A percentile compares a stretch with the other conserved stretches of the same genome.
phyloP scores from a whole-genome alignment of 2,329 filamentous ascomycete species.

The Cladophialophora bantiana region DNA sequence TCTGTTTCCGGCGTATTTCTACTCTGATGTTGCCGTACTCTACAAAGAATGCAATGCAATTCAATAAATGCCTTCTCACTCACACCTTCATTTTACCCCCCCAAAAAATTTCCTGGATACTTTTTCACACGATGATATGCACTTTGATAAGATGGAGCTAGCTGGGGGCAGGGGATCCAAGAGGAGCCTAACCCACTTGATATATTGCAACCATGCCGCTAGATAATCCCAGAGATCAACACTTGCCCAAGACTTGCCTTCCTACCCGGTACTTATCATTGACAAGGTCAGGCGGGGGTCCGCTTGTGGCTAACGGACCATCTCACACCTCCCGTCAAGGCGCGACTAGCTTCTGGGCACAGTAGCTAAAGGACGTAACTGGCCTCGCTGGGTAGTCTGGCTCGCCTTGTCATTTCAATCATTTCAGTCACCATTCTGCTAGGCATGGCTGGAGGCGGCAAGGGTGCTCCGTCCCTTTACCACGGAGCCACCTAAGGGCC shows the following conservation, averaged over 20 bases:
- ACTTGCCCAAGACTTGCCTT: too few relatives aligned
- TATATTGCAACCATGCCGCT: background rate
- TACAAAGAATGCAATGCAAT: background rate
- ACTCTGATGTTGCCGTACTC: background rate
- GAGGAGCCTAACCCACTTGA: background rate
- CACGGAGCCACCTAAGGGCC: background rate
- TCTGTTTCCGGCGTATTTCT: background rate
- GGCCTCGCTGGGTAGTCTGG: too few relatives aligned
- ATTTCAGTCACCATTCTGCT: background rate
- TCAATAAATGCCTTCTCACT: background rate
- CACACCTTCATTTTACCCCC: background rate
- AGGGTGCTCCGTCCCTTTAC: background rate
- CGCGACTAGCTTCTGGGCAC: background rate
- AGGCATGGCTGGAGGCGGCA: background rate
- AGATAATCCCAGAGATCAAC: constrained; percentile 2
- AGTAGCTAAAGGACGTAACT: background rate
- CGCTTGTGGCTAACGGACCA: constrained; percentile 3
- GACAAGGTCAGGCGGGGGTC: background rate
- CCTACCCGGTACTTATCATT: background rate
- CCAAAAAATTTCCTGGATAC: background rate
- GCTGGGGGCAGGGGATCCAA: background rate
- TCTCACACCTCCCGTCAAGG: background rate
- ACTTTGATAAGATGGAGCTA: background rate
- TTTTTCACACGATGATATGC: background rate
- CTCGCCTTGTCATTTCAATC: constrained; percentile 18